These are phyloP conservation scores for Suhomyces sp. DNA, from an alignment of 805 yeast species.

Conservation along the genomic window DNA sequence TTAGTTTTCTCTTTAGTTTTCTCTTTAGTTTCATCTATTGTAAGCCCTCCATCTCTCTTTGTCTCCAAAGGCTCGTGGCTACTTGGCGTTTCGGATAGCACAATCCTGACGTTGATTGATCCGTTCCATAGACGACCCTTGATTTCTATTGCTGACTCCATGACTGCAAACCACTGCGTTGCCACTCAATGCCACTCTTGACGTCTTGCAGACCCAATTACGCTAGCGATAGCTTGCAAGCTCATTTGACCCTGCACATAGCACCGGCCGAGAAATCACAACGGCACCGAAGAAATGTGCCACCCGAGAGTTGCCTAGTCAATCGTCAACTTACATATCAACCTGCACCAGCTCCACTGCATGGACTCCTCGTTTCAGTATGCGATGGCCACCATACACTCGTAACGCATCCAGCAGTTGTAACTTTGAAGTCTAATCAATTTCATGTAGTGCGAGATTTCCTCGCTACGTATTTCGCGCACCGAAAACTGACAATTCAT, in stretches of 20 bases:
- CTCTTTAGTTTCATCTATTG: not conserved
- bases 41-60: not conserved
- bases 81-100: not conserved
- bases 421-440: not conserved
- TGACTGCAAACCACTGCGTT: not conserved
- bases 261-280: not conserved
- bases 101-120: slow-evolving; percentile 37
- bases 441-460: not conserved
- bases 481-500: no score
- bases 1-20: not conserved
- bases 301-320: not conserved
- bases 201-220: not conserved
- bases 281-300: not conserved
- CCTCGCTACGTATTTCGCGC: no score
- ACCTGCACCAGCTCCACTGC: not conserved
- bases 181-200: not conserved
- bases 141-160: slow-evolving; percentile 13
- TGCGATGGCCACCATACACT: not conserved
- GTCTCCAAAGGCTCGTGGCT: not conserved
- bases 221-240: not conserved
- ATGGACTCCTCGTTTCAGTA: not conserved
- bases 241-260: not conserved
- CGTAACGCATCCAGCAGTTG: not conserved
- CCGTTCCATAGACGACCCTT: slow-evolving; percentile 54
- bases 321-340: not conserved